Evolutionary conservation across 2,329 filamentous ascomycete species (phyloP).

Genomic region (Helotiales sp.): DNA sequence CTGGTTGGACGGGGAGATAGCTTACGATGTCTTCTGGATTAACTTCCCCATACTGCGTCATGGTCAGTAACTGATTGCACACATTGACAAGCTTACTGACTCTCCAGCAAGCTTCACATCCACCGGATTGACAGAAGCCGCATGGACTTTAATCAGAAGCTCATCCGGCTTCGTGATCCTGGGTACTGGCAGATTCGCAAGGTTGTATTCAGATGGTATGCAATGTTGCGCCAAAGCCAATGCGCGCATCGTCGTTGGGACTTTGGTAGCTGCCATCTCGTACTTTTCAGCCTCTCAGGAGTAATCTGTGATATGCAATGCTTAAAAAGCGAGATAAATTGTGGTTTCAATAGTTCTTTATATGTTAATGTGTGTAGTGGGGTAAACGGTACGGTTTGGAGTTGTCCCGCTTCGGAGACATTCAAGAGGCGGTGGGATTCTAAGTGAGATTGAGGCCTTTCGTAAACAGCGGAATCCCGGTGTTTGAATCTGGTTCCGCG

Average conservation of each 20-base stretch:
- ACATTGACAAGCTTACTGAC: conserved; percentile 18
- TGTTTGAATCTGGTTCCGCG: not conserved
- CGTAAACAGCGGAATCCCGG: not conserved
- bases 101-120: conserved; percentile 49
- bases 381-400: conserved; percentile 10
- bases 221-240: conserved; percentile 34
- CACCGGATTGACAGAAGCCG: conserved; percentile 52
- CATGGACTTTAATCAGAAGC: conserved; percentile 52
- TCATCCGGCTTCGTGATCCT: conserved; percentile 50
- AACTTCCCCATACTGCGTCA: conserved; percentile 5
- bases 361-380: not conserved
- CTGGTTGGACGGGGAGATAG: not conserved
- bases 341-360: not conserved
- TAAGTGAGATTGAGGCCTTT: too few relatives aligned
- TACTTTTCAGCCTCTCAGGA: not conserved
- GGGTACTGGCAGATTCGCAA: conserved; percentile 51
- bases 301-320: not conserved
- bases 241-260: conserved; percentile 37
- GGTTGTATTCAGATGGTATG: conserved; percentile 41
- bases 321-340: not conserved
- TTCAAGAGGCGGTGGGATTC: not conserved
- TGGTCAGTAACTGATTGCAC: not conserved
- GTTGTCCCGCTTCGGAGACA: conserved; percentile 10
- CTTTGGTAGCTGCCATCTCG: conserved; percentile 27
- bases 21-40: not conserved